Evolutionary conservation across 257 asterid genomes (phyloP).

Genomic region (Nicotiana knightiana): DNA sequence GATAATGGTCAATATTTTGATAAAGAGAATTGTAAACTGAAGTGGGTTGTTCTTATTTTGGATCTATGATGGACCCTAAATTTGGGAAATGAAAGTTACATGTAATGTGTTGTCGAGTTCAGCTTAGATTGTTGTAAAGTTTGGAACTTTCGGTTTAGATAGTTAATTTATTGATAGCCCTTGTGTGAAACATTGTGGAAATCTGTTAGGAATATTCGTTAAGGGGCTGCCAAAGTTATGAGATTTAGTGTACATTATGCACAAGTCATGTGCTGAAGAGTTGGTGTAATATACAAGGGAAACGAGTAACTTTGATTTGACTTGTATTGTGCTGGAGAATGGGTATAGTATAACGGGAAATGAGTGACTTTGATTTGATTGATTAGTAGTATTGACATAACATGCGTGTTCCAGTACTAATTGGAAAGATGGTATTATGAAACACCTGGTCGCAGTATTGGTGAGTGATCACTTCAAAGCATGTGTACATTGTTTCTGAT

Average conservation of each 20-base stretch:
- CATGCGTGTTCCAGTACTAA: neutral
- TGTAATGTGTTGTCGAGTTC: neutral
- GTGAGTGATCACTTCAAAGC: neutral
- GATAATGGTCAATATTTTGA: neutral
- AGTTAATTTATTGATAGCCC: neutral
- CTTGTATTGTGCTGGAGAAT: neutral
- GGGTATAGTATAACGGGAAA: too few relatives aligned
- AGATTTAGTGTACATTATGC: neutral
- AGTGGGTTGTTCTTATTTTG: neutral
- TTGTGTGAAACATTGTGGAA: neutral
- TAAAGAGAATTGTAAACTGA: neutral
- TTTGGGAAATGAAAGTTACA: neutral
- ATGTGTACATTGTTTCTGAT: neutral
- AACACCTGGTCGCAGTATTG: neutral
- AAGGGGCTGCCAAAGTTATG: neutral
- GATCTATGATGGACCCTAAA: neutral
- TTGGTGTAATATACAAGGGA: neutral
- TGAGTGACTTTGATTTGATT: neutral
- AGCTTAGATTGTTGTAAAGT: slow-evolving; percentile 14
- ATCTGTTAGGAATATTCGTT: neutral
- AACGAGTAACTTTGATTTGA: neutral
- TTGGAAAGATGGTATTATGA: neutral
- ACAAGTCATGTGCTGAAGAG: neutral
- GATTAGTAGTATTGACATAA: neutral
- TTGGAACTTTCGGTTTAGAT: slow-evolving; percentile 4